A percentile compares a stretch with the other conserved stretches of the same genome.
phyloP scores from a whole-genome alignment of 225 moss, liverwort and hornwort genomes.

The Takakia lepidozioides region DNA sequence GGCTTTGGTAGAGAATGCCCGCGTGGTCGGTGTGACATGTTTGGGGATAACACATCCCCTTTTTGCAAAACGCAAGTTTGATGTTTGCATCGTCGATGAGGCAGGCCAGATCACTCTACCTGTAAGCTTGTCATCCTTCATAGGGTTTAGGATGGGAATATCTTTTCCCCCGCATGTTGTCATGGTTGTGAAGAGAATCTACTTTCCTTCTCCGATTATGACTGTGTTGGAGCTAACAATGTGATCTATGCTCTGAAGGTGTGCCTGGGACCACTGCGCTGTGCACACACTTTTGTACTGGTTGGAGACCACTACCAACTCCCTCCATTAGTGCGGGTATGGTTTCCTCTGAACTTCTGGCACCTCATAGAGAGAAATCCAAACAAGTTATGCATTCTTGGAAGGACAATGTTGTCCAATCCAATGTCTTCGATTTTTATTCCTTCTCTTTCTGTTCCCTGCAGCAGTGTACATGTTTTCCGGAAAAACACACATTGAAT shows the following conservation, averaged over 20 bases:
- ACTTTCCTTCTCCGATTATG: no score
- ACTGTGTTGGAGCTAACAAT: no score
- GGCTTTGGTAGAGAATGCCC: slow-evolving; percentile 27
- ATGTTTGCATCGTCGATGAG: slow-evolving; percentile 56
- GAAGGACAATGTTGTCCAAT: no score
- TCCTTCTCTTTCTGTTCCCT: no score
- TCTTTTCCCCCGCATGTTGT: no score
- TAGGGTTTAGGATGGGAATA: not conserved
- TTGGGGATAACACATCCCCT: slow-evolving; percentile 42
- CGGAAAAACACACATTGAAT: no score
- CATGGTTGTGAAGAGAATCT: no score
- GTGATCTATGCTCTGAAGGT: no score
- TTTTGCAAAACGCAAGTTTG: slow-evolving; percentile 42
- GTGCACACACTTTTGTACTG: slow-evolving; percentile 36
- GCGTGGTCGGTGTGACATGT: slow-evolving; percentile 48
- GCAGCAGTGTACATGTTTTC: no score
- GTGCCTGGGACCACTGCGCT: slow-evolving; percentile 41
- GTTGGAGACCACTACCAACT: slow-evolving; percentile 61
- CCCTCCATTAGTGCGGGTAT: slow-evolving; percentile 48
- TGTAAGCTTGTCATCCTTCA: slow-evolving; percentile 8
- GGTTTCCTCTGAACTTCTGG: not conserved
- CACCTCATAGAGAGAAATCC: not conserved
- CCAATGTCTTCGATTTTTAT: no score
- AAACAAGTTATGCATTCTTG: no score
- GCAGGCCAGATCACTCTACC: slow-evolving; percentile 56